Evolutionary conservation across 192 early-diverging fungal genomes (phyloP).

Genomic region (Coemansia sp.): DNA sequence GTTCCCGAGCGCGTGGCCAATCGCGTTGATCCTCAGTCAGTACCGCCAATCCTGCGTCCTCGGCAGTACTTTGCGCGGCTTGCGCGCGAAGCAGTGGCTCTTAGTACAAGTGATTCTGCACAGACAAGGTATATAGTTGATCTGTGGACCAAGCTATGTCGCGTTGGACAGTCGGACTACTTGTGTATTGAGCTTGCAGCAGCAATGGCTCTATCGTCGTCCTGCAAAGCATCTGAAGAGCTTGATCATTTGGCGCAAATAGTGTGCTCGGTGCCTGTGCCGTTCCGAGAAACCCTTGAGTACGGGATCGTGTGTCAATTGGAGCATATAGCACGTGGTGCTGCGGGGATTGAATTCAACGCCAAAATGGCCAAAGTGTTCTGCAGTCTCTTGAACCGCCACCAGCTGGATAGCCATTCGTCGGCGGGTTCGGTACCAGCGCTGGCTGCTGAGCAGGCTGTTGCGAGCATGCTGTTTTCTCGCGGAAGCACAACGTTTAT

Average conservation of each 20-base stretch:
- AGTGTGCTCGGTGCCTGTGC: constrained; percentile 9
- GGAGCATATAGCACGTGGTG: constrained; percentile 8
- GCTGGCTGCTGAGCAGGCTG: constrained; percentile 11
- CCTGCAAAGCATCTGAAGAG: background rate
- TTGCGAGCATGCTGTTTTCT: constrained; percentile 7
- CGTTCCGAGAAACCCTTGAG: constrained; percentile 22
- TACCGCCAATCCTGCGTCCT: constrained; percentile 21
- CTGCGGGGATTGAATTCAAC: constrained; percentile 1
- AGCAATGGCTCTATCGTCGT: constrained; percentile 7
- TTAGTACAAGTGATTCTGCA: background rate
- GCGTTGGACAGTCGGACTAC: constrained; percentile 27
- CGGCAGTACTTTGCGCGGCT: constrained; percentile 30
- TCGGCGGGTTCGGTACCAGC: background rate
- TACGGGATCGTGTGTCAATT: constrained; percentile 20
- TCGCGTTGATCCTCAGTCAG: constrained; percentile 26
- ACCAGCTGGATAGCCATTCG: background rate
- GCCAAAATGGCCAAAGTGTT: constrained; percentile 4
- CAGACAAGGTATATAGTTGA: background rate
- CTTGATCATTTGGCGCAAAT: background rate
- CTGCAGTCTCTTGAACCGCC: constrained; percentile 3
- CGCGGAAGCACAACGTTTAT: background rate
- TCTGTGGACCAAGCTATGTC: constrained; percentile 42
- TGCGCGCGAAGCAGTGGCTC: constrained; percentile 12
- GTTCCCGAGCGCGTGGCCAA: constrained; percentile 46
- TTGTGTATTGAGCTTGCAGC: constrained; percentile 32